Conservation (phyloP, 176 grass and related monocot genomes). For the Cymbopogon citratus region DNA sequence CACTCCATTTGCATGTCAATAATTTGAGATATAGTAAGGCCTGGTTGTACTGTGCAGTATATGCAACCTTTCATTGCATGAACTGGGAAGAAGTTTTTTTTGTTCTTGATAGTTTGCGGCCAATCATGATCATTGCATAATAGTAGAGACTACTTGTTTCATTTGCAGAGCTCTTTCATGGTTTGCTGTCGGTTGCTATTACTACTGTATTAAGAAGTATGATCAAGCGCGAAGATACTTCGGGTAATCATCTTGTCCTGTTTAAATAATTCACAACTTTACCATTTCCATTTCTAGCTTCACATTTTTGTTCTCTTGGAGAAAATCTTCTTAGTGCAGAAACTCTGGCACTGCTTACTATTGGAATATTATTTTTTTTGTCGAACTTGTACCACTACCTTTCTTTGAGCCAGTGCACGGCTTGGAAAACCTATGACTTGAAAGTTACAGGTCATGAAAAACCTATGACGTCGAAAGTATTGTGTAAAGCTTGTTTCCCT, state of each 20-base stretch:
- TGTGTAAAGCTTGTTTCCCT: neutral
- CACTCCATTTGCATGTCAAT: constrained; percentile 13
- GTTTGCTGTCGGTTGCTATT: constrained; percentile 98
- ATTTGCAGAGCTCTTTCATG: constrained; percentile 79
- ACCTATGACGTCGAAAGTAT: neutral
- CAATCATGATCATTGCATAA: constrained; percentile 6
- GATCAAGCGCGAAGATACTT: constrained; percentile 93
- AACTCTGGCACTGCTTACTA: neutral
- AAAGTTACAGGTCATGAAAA: neutral
- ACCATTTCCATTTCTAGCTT: neutral
- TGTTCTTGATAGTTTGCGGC: neutral
- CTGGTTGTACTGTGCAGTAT: neutral
- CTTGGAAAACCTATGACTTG: neutral
- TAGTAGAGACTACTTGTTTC: constrained; percentile 1
- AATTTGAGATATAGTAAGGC: constrained; percentile 12
- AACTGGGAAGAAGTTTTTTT: neutral
- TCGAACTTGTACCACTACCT: neutral
- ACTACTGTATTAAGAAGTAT: constrained; percentile 94
- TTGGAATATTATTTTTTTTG: neutral
- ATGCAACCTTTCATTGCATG: neutral
- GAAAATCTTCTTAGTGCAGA: neutral
- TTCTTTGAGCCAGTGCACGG: neutral
- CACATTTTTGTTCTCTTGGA: neutral
- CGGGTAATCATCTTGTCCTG: constrained; percentile 45
- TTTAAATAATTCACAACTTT: neutral